Conservation (phyloP, 1,284 basidiomycete genomes). For the Fomitopsis betulina region DNA sequence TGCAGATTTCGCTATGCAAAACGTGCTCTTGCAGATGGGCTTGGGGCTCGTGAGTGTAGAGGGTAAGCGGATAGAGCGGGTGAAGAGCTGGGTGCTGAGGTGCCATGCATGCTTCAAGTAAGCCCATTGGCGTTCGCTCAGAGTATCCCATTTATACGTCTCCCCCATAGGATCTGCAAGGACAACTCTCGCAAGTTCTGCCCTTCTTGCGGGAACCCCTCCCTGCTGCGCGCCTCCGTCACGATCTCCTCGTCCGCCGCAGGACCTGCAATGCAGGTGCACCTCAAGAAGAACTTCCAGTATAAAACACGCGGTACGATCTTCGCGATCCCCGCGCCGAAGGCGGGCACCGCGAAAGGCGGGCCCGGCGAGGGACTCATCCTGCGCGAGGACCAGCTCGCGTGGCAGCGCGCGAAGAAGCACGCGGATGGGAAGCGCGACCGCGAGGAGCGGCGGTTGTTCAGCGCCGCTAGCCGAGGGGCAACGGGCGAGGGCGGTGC, state of each 20-base stretch:
- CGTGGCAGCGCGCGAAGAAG: constrained; percentile 81
- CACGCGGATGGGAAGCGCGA: constrained; percentile 65
- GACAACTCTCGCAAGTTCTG: constrained; percentile 96
- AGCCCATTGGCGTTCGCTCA: constrained; percentile 30
- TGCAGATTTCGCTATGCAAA: constrained; percentile 99
- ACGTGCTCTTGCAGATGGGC: constrained; percentile 94
- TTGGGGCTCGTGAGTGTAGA: constrained; percentile 89
- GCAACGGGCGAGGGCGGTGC: constrained; percentile 45
- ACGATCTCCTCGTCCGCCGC: constrained; percentile 71
- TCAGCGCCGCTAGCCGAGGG: constrained; percentile 58
- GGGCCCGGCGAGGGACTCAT: constrained; percentile 80
- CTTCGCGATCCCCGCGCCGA: constrained; percentile 91
- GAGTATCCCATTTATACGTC: background rate
- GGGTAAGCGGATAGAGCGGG: constrained; percentile 85
- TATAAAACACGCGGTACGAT: constrained; percentile 91
- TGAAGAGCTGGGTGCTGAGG: constrained; percentile 94
- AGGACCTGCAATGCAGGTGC: constrained; percentile 66
- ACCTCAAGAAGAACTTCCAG: constrained; percentile 94
- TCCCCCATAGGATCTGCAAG: constrained; percentile 84
- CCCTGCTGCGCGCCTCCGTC: constrained; percentile 88
- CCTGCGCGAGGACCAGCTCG: constrained; percentile 85
- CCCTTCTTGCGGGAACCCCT: constrained; percentile 93
- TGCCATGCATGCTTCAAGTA: constrained; percentile 99
- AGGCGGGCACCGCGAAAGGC: constrained; percentile 82
- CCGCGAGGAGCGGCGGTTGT: constrained; percentile 75